Percentiles rank a stretch among this genome's conserved stretches.
phyloP scores from a whole-genome alignment of 495 filamentous ascomycete genomes.

The Aspergillus funiculosus region DNA sequence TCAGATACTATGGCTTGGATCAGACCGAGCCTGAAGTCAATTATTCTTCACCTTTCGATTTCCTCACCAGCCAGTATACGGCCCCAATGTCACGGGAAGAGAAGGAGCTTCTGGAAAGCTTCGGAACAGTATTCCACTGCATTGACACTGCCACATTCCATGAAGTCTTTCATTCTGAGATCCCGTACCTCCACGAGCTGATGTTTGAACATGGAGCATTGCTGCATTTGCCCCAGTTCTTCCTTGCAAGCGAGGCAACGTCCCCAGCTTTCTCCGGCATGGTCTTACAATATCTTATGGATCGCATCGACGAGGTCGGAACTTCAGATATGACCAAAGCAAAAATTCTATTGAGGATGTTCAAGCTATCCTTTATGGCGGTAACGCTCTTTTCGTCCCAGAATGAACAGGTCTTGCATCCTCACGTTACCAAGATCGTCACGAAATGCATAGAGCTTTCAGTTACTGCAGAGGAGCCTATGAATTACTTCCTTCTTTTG shows the following conservation, averaged over 20 bases:
- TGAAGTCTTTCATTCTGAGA: constrained; percentile 96
- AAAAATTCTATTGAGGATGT: constrained; percentile 85
- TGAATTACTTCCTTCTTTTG: constrained; percentile 96
- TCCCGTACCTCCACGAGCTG: constrained; percentile 92
- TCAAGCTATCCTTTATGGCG: constrained; percentile 99
- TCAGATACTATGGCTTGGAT: constrained; percentile 90
- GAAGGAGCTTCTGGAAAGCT: constrained; percentile 95
- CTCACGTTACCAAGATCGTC: constrained; percentile 93
- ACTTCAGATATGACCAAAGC: constrained; percentile 85
- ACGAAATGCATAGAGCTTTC: constrained; percentile 94
- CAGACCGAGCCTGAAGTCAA: constrained; percentile 69
- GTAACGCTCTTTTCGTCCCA: constrained; percentile 91
- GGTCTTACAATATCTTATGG: constrained; percentile 95
- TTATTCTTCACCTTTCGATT: constrained; percentile 74
- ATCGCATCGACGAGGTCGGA: constrained; percentile 88
- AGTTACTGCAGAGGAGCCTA: constrained; percentile 90
- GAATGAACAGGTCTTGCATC: constrained; percentile 91
- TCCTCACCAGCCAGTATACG: constrained; percentile 88
- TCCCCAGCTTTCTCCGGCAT: constrained; percentile 97
- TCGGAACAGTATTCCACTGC: constrained; percentile 96
- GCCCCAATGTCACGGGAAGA: constrained; percentile 90
- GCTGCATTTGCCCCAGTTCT: constrained; percentile 94
- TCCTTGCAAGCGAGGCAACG: constrained; percentile 94
- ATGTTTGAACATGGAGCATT: constrained; percentile 95
- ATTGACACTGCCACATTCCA: constrained; percentile 98